phyloP scores from a whole-genome alignment of 768 basidiomycete species.

The Lactarius akahatsu region DNA sequence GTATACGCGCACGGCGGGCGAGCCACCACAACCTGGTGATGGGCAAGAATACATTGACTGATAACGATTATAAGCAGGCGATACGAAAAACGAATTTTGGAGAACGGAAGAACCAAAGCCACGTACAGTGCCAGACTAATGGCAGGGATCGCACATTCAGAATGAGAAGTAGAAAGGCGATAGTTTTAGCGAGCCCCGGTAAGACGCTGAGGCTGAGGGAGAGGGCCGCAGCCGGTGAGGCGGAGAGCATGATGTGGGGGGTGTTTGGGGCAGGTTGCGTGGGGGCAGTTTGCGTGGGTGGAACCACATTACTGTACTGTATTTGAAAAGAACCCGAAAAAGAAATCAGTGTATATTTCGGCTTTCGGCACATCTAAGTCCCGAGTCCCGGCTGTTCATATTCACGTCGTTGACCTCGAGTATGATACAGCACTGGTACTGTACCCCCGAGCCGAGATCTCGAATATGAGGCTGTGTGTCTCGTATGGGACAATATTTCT shows the following conservation, averaged over 20 bases:
- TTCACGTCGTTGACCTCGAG: too few species aligned
- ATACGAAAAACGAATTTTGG: neutral
- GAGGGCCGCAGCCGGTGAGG: conserved; percentile 1
- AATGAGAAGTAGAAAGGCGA: conserved; percentile 13
- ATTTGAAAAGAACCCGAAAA: too few species aligned
- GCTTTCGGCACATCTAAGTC: neutral
- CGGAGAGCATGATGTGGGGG: neutral
- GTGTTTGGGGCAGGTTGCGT: neutral
- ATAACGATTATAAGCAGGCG: neutral
- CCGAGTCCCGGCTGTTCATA: too few species aligned
- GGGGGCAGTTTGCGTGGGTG: too few species aligned
- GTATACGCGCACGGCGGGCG: conserved; percentile 11
- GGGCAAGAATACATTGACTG: conserved; percentile 24
- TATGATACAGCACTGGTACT: too few species aligned
- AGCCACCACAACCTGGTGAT: conserved; percentile 12
- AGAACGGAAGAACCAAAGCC: neutral
- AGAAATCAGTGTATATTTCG: too few species aligned
- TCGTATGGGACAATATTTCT: neutral
- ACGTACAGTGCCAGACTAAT: conserved; percentile 29
- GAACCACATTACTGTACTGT: too few species aligned
- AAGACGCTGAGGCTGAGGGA: conserved; percentile 11
- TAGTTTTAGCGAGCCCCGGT: conserved; percentile 15
- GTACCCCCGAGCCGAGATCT: too few species aligned
- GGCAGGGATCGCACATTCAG: conserved; percentile 19
- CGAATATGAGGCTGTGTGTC: too few species aligned